A percentile compares a stretch with the other conserved stretches of the same genome.
phyloP scores from a whole-genome alignment of 2,329 filamentous ascomycete species.

The Torrubiellomyces zombiae region DNA sequence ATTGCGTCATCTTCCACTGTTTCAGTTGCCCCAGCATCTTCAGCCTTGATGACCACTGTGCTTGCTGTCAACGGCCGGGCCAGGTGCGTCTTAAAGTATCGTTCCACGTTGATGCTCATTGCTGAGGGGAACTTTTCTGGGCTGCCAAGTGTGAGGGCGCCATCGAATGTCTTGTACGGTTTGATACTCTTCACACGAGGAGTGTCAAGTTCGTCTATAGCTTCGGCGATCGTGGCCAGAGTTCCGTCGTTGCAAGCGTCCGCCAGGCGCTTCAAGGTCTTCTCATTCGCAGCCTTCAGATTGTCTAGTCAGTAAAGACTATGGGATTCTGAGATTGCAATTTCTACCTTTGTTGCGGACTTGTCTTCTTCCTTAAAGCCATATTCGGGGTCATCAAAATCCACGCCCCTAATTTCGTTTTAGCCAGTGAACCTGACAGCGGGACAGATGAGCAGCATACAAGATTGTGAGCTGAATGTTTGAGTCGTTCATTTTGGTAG shows the following conservation, averaged over 20 bases:
- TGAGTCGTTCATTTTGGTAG: constrained; percentile 55
- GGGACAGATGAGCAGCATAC: constrained; percentile 30
- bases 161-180: constrained; percentile 65
- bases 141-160: constrained; percentile 65
- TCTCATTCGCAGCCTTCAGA: constrained; percentile 46
- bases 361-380: constrained; percentile 90
- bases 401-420: constrained; percentile 68
- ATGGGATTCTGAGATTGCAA: too few species aligned
- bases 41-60: constrained; percentile 48
- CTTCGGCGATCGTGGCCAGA: constrained; percentile 75
- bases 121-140: constrained; percentile 55
- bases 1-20: constrained; percentile 30
- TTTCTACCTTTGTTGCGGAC: constrained; percentile 43
- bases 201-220: constrained; percentile 60
- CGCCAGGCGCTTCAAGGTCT: constrained; percentile 44
- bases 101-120: constrained; percentile 70
- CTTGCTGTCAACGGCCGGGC: constrained; percentile 62
- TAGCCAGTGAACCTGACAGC: too few species aligned
- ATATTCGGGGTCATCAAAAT: constrained; percentile 84
- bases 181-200: constrained; percentile 63
- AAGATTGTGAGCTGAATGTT: constrained; percentile 65
- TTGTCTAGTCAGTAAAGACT: neutral
- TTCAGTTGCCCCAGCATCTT: constrained; percentile 30
- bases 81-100: constrained; percentile 74
- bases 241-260: constrained; percentile 50